Conservation (phyloP, 352 stramenopile genomes). For the Phytopythium delawarense region DNA sequence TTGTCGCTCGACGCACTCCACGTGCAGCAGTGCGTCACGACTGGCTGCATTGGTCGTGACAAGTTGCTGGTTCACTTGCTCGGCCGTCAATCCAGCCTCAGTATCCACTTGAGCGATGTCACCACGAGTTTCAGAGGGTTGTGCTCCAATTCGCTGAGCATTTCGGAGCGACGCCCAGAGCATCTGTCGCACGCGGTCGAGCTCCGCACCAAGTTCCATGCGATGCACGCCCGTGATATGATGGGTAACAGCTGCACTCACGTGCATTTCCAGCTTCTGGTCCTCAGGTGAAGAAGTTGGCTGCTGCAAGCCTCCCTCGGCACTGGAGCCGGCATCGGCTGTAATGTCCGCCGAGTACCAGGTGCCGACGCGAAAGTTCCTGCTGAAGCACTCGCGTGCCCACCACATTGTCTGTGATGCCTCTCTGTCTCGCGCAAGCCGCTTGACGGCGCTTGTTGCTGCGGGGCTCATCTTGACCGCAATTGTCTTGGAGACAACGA, state of each 20-base stretch:
- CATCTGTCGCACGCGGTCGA: constrained; percentile 66
- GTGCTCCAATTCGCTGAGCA: background rate
- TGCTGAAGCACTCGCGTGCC: constrained; percentile 74
- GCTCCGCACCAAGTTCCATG: constrained; percentile 43
- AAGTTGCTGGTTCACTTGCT: background rate
- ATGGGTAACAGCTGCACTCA: constrained; percentile 14
- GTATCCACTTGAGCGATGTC: no score
- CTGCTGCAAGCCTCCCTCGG: background rate
- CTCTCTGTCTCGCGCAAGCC: constrained; percentile 44
- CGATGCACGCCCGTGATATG: constrained; percentile 39
- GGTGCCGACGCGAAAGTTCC: constrained; percentile 64
- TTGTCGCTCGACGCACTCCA: background rate
- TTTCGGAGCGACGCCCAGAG: constrained; percentile 33
- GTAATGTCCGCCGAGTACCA: constrained; percentile 67
- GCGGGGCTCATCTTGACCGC: constrained; percentile 56
- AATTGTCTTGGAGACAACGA: constrained; percentile 68
- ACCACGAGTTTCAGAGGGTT: background rate
- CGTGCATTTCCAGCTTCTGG: background rate
- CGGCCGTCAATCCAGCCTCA: background rate
- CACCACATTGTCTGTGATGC: constrained; percentile 60
- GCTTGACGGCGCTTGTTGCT: constrained; percentile 32
- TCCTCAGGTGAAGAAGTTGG: background rate
- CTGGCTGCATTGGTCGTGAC: background rate
- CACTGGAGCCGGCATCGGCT: constrained; percentile 4
- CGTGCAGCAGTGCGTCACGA: background rate